These are phyloP conservation scores for Castanea mollissima DNA, from an alignment of 306 rosid genomes.

Conservation along the genomic window DNA sequence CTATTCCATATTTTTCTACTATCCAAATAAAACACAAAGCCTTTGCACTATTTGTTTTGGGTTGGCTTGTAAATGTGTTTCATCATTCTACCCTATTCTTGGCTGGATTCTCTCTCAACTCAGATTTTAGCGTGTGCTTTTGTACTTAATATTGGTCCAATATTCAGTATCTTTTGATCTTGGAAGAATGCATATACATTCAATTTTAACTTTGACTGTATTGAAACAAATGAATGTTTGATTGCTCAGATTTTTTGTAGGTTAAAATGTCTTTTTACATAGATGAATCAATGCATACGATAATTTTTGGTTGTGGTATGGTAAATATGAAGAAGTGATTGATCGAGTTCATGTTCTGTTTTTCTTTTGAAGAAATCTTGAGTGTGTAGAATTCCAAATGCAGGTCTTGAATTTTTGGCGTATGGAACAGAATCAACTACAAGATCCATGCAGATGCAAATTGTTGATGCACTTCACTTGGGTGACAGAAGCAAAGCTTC, in stretches of 20 bases:
- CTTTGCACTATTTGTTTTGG: not conserved
- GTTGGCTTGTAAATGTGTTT: not conserved
- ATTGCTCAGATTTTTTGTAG: not conserved
- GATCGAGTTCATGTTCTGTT: not conserved
- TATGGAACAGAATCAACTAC: slow-evolving; percentile 32
- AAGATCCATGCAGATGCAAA: slow-evolving; percentile 42
- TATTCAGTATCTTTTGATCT: too few species aligned
- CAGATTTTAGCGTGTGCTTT: too few species aligned
- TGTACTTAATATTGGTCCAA: too few species aligned
- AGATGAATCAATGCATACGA: not conserved
- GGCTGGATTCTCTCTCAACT: too few species aligned
- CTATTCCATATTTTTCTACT: not conserved
- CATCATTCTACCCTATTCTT: too few species aligned
- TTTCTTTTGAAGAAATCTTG: not conserved
- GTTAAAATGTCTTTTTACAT: too few species aligned
- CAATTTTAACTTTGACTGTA: too few species aligned
- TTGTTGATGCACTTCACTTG: slow-evolving; percentile 55
- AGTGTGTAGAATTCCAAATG: slow-evolving; percentile 18
- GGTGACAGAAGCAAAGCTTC: slow-evolving; percentile 67
- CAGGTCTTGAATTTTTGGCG: slow-evolving; percentile 31
- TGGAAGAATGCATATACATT: too few species aligned
- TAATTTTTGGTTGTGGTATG: not conserved
- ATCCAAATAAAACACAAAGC: not conserved
- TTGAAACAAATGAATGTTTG: not conserved
- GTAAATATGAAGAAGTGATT: not conserved